A percentile compares a stretch with the other conserved stretches of the same genome.
phyloP scores from a whole-genome alignment of 306 rosid species.

The Acacia melanoxylon region DNA sequence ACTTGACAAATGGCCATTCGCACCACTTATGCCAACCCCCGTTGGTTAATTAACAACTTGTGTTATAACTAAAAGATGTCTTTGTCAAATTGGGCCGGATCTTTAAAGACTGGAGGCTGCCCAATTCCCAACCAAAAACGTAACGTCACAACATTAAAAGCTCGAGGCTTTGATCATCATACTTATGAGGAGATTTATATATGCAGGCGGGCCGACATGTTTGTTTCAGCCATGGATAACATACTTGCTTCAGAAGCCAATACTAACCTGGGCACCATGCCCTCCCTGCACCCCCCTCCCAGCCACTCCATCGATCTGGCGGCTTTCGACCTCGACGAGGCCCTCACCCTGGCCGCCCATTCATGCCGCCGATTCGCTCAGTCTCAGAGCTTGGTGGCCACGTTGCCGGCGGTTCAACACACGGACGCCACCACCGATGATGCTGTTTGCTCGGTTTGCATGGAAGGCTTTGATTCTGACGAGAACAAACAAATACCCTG shows the following conservation, averaged over 20 bases:
- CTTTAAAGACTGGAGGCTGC: background rate
- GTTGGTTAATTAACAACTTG: too few relatives aligned
- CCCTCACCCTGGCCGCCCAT: slow-evolving; percentile 38
- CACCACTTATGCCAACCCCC: too few relatives aligned
- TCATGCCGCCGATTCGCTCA: background rate
- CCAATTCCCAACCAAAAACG: background rate
- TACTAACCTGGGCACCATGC: background rate
- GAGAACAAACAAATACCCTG: slow-evolving; percentile 52
- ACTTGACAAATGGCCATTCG: too few relatives aligned
- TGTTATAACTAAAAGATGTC: too few relatives aligned
- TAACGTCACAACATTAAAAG: background rate
- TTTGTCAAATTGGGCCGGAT: background rate
- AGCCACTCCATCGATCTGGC: background rate
- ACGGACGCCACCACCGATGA: background rate
- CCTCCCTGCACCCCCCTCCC: background rate
- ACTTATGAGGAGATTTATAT: background rate
- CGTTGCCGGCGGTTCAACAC: slow-evolving; percentile 34
- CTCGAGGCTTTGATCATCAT: background rate
- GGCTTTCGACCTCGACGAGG: slow-evolving; percentile 55
- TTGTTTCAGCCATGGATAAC: slow-evolving; percentile 16
- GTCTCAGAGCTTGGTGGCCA: slow-evolving; percentile 15
- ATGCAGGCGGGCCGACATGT: background rate
- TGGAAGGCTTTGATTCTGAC: background rate
- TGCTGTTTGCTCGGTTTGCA: slow-evolving; percentile 48
- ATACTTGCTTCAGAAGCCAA: background rate